These are phyloP conservation scores for Lenwebbia sp. DNA, from an alignment of 345 rosid species.

Conservation along the genomic window DNA sequence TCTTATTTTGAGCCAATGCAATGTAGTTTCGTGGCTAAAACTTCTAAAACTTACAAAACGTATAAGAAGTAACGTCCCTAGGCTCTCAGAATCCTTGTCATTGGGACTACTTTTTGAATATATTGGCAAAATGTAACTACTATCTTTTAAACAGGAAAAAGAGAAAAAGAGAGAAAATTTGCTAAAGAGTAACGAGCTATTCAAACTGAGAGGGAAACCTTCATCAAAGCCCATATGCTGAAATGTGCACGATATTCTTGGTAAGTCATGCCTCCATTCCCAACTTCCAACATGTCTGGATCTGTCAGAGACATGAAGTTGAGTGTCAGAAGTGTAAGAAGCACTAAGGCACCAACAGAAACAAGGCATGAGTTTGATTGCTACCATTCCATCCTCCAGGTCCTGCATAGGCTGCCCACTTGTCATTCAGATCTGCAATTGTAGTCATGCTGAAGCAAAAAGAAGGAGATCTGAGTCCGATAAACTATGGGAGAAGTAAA, in stretches of 20 bases:
- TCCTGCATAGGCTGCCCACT: conserved; percentile 96
- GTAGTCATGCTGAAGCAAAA: conserved; percentile 66
- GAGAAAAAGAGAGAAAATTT: background rate
- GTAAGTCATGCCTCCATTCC: conserved; percentile 92
- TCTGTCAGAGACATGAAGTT: conserved; percentile 22
- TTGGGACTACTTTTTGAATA: background rate
- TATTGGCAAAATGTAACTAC: background rate
- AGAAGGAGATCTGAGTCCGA: background rate
- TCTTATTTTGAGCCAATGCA: background rate
- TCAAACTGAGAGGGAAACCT: conserved; percentile 27
- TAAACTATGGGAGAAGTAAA: background rate
- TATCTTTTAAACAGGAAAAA: background rate
- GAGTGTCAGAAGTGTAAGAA: background rate
- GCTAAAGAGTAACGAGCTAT: background rate
- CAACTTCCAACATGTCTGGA: conserved; percentile 99
- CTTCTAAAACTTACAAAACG: background rate
- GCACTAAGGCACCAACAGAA: background rate
- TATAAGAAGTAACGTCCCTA: background rate
- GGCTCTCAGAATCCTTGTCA: background rate
- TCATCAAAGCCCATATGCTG: conserved; percentile 98
- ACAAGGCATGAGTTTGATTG: background rate
- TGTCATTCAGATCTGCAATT: conserved; percentile 85
- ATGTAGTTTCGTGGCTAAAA: background rate
- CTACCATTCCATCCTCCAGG: conserved; percentile 99
- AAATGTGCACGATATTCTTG: conserved; percentile 87